phyloP scores from a whole-genome alignment of 768 basidiomycete genomes.

The Clathrus columnatus region DNA sequence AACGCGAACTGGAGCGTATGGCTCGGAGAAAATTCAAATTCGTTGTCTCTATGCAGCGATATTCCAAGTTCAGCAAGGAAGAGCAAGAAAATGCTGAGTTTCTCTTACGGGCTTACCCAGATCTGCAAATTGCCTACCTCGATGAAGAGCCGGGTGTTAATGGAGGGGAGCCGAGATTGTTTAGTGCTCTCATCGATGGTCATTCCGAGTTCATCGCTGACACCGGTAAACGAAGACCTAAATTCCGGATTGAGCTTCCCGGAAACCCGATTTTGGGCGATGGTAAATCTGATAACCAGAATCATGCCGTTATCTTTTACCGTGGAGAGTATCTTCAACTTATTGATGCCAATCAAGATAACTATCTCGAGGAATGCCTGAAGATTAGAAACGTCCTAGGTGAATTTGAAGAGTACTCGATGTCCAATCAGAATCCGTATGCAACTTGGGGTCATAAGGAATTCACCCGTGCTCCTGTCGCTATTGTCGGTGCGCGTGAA shows the following conservation, averaged over 20 bases:
- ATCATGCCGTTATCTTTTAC: constrained; percentile 99
- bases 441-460: constrained; percentile 84
- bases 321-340: constrained; percentile 98
- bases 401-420: constrained; percentile 91
- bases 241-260: constrained; percentile 97
- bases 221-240: constrained; percentile 82
- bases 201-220: constrained; percentile 93
- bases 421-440: constrained; percentile 86
- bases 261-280: constrained; percentile 99
- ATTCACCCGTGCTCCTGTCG: constrained; percentile 81
- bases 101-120: constrained; percentile 92
- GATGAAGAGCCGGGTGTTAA: constrained; percentile 93
- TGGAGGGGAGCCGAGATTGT: constrained; percentile 90
- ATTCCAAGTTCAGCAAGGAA: constrained; percentile 99
- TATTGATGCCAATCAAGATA: constrained; percentile 99
- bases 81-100: constrained; percentile 99
- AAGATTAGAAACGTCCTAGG: constrained; percentile 98
- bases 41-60: constrained; percentile 98
- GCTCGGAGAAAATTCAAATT: constrained; percentile 98
- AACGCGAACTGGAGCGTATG: constrained; percentile 96
- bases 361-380: constrained; percentile 98
- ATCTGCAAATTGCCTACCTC: constrained; percentile 95
- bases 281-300: constrained; percentile 99
- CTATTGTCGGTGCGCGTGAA: constrained; percentile 97
- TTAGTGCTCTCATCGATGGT: constrained; percentile 94